These are phyloP conservation scores for Chenopodium berlandieri DNA, from an alignment of 148 eudicot species.

Conservation along the genomic window DNA sequence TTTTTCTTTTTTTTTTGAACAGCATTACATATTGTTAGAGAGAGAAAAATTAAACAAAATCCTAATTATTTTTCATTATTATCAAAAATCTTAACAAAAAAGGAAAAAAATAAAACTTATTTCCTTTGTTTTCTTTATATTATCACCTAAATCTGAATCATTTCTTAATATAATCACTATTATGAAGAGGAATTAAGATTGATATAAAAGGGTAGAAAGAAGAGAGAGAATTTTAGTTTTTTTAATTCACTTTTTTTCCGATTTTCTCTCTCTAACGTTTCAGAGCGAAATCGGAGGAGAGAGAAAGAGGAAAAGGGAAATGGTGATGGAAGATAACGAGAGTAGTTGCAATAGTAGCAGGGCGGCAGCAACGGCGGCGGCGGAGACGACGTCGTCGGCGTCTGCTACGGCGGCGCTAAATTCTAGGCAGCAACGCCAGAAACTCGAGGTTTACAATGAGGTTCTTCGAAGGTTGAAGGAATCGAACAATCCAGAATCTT, in stretches of 20 bases:
- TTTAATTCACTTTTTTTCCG: background rate
- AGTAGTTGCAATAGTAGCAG: constrained; percentile 63
- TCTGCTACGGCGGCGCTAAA: constrained; percentile 29
- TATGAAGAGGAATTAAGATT: background rate
- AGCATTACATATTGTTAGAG: background rate
- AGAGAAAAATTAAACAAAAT: background rate
- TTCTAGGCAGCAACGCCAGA: constrained; percentile 55
- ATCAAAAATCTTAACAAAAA: background rate
- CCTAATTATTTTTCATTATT: background rate
- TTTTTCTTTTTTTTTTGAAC: background rate
- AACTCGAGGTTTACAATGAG: constrained; percentile 82
- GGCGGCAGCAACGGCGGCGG: constrained; percentile 38
- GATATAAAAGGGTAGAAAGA: background rate
- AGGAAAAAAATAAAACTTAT: background rate
- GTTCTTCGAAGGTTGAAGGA: constrained; percentile 79
- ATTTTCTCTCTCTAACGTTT: constrained; percentile 10
- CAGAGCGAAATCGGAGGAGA: background rate
- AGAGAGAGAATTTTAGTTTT: background rate
- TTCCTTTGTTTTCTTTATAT: constrained; percentile 7
- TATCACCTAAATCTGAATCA: constrained; percentile 21
- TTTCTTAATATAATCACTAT: background rate
- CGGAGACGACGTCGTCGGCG: constrained; percentile 27
- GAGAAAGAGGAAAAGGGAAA: constrained; percentile 20
- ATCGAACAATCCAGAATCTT: constrained; percentile 46
- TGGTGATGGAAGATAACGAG: constrained; percentile 89